Base-by-base conservation (phyloP, 192 early-diverging fungal species). In the Chytriomyces hyalinus region DNA sequence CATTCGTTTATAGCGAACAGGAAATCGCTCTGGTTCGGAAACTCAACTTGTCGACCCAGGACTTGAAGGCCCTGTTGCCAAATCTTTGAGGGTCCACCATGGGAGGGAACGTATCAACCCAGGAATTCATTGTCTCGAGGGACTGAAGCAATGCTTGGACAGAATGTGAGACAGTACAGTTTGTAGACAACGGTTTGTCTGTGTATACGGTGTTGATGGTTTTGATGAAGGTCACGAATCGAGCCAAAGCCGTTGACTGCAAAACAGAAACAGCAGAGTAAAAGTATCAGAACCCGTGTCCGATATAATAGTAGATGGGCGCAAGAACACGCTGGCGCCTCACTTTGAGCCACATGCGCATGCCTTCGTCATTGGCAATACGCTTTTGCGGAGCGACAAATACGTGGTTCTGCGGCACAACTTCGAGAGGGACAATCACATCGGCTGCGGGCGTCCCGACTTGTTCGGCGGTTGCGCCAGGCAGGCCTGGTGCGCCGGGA, bases 21-120 rank as follows among this genome's bases (percentile, higher is more conserved):
- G 2, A 15, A n/a, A 4, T 22, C 61, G 4, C 48, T 9, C 46
- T 8, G 6, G 59, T 47, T 77, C 88, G 90, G 51, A 85, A 22
- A 65, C 86, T 80, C 22, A 94, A 68, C 50, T 87, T 79, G 5
- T 82, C 80, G n/a, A 89, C 68, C 90, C 94, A 98, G 1, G 71
- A 79, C n/a, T 93, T 89, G 82, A 98, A 99, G 0, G 96, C 91
- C 65, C 87, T 91, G 87, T 98, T 98, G 0, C 97, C 97, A 78
- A 97, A 99, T 28, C 97, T 87, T 80, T 92, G 90, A 36, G 89
- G 81, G 4, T 22, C 49, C 15, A 83, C 71, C 36, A 85, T 49
- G 47, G 94, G 94, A 28, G 96, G 96, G 17, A 93, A 89, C n/a
- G 90, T 84, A 36, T 85, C 88, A 36, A 96, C 90, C 91, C 92